phyloP scores from a whole-genome alignment of 495 filamentous ascomycete genomes.

The Aspergillus saccharolyticus region DNA sequence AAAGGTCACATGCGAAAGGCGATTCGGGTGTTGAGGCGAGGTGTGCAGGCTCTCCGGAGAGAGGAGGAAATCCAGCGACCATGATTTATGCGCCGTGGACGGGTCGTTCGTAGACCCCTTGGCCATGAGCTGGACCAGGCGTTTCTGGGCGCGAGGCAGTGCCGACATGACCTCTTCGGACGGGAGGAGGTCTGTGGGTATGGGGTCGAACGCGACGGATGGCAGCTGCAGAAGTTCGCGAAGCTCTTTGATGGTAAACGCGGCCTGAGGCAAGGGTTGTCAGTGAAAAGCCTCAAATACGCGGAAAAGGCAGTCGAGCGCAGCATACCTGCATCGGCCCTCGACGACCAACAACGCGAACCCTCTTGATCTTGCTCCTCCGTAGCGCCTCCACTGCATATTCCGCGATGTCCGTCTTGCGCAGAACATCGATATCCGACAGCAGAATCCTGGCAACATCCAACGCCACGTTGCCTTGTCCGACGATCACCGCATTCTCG shows the following conservation, averaged over 20 bases:
- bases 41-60: slow-evolving; percentile 66
- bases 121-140: slow-evolving; percentile 72
- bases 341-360: slow-evolving; percentile 79
- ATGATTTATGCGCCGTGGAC: slow-evolving; percentile 53
- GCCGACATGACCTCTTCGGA: slow-evolving; percentile 47
- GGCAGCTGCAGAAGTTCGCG: slow-evolving; percentile 81
- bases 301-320: slow-evolving; percentile 61
- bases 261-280: slow-evolving; percentile 46
- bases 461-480: slow-evolving; percentile 92
- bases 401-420: slow-evolving; percentile 82
- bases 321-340: slow-evolving; percentile 72
- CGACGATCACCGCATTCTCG: slow-evolving; percentile 83
- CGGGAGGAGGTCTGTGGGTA: slow-evolving; percentile 61
- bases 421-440: slow-evolving; percentile 61
- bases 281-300: not conserved
- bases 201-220: slow-evolving; percentile 62
- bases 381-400: slow-evolving; percentile 70
- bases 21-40: slow-evolving; percentile 33
- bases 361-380: slow-evolving; percentile 69
- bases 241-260: slow-evolving; percentile 91
- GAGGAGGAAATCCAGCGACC: slow-evolving; percentile 79
- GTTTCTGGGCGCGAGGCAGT: slow-evolving; percentile 67
- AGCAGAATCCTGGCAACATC: slow-evolving; percentile 90
- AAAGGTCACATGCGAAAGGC: slow-evolving; percentile 60
- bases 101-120: slow-evolving; percentile 59